A percentile compares a stretch with the other conserved stretches of the same genome.
These are phyloP conservation scores for Lachnellula willkommii DNA, from an alignment of 2,329 filamentous ascomycete species.

Conservation along the genomic window DNA sequence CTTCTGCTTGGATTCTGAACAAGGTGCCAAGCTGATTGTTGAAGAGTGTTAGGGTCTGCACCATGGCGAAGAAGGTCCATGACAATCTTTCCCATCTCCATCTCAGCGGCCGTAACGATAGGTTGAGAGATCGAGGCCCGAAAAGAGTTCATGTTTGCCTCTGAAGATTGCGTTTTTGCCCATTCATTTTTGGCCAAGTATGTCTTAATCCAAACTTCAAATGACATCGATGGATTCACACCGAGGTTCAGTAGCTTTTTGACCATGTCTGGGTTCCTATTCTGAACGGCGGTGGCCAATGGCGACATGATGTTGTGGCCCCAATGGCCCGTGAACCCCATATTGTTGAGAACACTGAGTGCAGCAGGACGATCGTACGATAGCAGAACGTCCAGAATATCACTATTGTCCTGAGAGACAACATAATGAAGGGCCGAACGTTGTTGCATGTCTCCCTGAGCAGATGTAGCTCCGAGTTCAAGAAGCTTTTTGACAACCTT, in stretches of 20 bases:
- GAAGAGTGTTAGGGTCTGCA: conserved; percentile 59
- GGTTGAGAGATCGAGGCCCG: conserved; percentile 53
- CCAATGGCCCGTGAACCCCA: conserved; percentile 42
- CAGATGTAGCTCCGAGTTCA: conserved; percentile 63
- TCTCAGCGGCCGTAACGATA: conserved; percentile 54
- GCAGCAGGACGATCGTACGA: conserved; percentile 56
- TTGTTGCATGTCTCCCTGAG: conserved; percentile 63
- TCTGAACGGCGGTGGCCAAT: conserved; percentile 54
- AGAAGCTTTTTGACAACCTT: conserved; percentile 62
- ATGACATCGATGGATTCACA: conserved; percentile 54
- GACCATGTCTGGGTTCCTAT: conserved; percentile 48
- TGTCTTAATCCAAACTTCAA: conserved; percentile 59
- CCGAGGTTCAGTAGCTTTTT: conserved; percentile 59
- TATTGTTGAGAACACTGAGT: conserved; percentile 61
- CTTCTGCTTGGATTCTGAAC: conserved; percentile 27
- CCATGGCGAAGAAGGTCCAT: conserved; percentile 55
- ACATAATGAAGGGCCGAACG: conserved; percentile 63
- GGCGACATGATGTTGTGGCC: conserved; percentile 39
- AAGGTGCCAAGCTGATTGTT: conserved; percentile 34
- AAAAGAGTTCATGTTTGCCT: conserved; percentile 48
- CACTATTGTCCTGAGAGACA: conserved; percentile 44
- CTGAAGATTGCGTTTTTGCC: conserved; percentile 35
- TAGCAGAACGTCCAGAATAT: conserved; percentile 45
- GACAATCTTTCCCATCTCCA: conserved; percentile 43
- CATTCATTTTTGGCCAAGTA: conserved; percentile 40